A percentile compares a stretch with the other conserved stretches of the same genome.
phyloP scores from a whole-genome alignment of 768 basidiomycete genomes.

The Dioszegia aurantiaca region DNA sequence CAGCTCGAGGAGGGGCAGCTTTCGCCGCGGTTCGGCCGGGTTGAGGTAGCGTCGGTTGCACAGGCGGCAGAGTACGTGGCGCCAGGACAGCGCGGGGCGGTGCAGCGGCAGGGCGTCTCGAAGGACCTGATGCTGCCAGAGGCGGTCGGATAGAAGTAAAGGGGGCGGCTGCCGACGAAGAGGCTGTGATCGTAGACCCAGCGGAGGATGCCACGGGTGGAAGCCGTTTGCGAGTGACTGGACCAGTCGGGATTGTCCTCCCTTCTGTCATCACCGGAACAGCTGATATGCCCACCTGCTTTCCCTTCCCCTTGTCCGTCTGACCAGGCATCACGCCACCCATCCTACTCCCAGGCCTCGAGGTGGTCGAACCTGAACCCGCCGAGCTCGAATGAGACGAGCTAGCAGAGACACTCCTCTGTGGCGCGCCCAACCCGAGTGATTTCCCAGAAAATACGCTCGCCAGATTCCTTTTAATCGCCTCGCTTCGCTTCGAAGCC shows the following conservation, averaged over 20 bases:
- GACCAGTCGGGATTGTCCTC: too few species aligned
- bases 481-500: neutral
- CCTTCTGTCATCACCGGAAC: too few species aligned
- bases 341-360: slow-evolving; percentile 7
- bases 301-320: neutral
- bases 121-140: neutral
- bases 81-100: slow-evolving; percentile 1
- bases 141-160: slow-evolving; percentile 7
- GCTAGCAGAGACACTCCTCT: slow-evolving; percentile 28
- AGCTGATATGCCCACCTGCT: too few species aligned
- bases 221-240: too few species aligned
- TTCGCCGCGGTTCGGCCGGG: neutral
- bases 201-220: neutral
- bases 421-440: slow-evolving; percentile 27
- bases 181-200: neutral
- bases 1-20: slow-evolving; percentile 1
- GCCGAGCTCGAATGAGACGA: slow-evolving; percentile 18
- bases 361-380: neutral
- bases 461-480: neutral
- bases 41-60: neutral
- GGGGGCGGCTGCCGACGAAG: neutral
- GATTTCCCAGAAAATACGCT: slow-evolving; percentile 9
- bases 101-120: too few species aligned
- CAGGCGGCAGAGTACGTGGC: neutral
- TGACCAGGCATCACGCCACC: neutral